Base-by-base conservation (phyloP, 768 basidiomycete species). In the Filobasidium floriforme region DNA sequence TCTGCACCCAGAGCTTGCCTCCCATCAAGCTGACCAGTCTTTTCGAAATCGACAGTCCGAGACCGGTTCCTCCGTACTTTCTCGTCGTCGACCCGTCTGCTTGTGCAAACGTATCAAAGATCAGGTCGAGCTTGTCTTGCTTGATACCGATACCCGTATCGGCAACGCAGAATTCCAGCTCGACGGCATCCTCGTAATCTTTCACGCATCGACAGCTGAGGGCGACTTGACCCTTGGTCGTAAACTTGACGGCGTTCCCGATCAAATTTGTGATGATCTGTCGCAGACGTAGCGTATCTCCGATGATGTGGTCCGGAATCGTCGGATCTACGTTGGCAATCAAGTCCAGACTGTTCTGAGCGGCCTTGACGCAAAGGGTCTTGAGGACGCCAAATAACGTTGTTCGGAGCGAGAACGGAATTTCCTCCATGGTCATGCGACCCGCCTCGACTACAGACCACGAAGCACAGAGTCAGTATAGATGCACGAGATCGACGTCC, bases 71-170 rank as follows among this genome's bases (percentile, higher is more conserved):
- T 9, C 82, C 87, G 51, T 72, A 90, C 90, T 69, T 63, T 74
- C 94, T 80, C 6, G 93, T 98, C 4, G 96, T 98, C 9, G 92
- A 97, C 28, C 96, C 96, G 82, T 98, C 96, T 0, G 96, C 96
- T 76, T 98, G 96, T 71, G 90, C 92, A 80, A 99, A 99, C 1
- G 96, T 98, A 76, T 99, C 96, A 80, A 98, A 99, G 76, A 98
- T 98, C 74, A 98, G 82, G 75, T 93, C 94, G 70, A 98, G 81
- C 82, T 98, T 98, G 79, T 98, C 96, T 77, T 92, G 92, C 60
- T 94, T 92, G 76, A 99, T 98, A 61, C 96, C 96, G 73, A 99
- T 99, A 64, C 96, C 96, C 0, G 93, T 97, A 75, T 99, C 96
- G 61, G 89, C 88, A 24, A 98, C 93, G 75, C 93, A 96, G 82